These are phyloP conservation scores for Diphasiastrum complanatum DNA, from an alignment of 83 land plant genomes.

Conservation along the genomic window DNA sequence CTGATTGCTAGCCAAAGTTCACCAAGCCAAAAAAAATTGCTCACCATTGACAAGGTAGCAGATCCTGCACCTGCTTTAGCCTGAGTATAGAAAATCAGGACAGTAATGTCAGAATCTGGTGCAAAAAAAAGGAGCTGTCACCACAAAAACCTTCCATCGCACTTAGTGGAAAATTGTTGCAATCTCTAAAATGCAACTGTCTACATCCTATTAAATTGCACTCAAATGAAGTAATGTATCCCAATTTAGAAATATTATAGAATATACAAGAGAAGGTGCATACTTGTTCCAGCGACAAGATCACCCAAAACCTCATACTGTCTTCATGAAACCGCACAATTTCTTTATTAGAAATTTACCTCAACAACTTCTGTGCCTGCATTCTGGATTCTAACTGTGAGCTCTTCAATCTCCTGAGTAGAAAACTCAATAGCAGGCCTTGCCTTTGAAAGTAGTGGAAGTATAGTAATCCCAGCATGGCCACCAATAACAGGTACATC, in stretches of 20 bases:
- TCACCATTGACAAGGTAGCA: conserved; percentile 85
- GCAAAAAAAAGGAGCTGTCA: neutral
- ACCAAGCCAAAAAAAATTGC: neutral
- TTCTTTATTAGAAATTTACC: neutral
- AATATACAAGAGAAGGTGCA: neutral
- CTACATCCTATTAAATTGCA: no score
- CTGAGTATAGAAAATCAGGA: neutral
- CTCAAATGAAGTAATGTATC: no score
- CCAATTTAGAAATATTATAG: neutral
- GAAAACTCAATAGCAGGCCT: conserved; percentile 66
- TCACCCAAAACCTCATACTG: no score
- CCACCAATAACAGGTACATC: conserved; percentile 97
- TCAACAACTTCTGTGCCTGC: conserved; percentile 98
- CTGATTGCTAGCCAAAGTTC: neutral
- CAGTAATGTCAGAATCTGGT: neutral
- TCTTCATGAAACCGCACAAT: no score
- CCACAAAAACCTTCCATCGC: neutral
- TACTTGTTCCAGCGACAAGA: no score
- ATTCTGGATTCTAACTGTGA: conserved; percentile 85
- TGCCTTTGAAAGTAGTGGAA: conserved; percentile 86
- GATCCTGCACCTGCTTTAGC: conserved; percentile 98
- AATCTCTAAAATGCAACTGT: no score
- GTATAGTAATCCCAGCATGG: conserved; percentile 90
- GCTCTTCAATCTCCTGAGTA: conserved; percentile 69
- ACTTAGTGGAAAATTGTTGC: no score